phyloP scores from a whole-genome alignment of 352 stramenopile genomes.

The Phytophthora citrophthora region DNA sequence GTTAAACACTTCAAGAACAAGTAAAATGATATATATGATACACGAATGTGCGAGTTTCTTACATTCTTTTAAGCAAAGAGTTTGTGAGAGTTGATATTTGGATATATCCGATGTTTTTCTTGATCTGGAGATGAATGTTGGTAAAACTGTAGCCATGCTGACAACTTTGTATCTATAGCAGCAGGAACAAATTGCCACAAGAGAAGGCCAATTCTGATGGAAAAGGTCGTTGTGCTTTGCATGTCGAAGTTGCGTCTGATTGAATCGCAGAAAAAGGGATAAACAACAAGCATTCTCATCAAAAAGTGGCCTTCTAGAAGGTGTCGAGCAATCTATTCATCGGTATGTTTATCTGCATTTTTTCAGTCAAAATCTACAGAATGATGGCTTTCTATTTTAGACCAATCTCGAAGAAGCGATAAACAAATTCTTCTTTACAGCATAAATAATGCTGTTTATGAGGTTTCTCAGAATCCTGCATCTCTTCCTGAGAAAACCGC shows the following conservation, averaged over 20 bases:
- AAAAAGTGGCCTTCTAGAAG: neutral
- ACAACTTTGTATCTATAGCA: no score
- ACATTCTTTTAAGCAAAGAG: no score
- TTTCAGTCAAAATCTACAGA: neutral
- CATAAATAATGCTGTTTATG: conserved; percentile 3
- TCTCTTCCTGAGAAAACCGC: conserved; percentile 22
- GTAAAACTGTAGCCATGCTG: conserved; percentile 6
- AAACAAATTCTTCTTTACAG: conserved; percentile 3
- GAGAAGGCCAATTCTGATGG: neutral
- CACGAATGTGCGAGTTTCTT: no score
- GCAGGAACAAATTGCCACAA: no score
- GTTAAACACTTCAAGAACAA: neutral
- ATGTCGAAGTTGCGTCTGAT: conserved; percentile 7
- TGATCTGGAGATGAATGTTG: conserved; percentile 1
- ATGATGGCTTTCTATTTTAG: neutral
- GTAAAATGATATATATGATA: neutral
- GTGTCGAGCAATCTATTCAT: neutral
- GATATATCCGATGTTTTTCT: neutral
- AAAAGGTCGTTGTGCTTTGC: conserved; percentile 3
- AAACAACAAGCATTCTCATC: neutral
- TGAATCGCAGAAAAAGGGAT: conserved; percentile 1
- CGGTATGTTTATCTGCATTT: neutral
- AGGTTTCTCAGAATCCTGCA: conserved; percentile 1
- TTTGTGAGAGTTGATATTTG: neutral
- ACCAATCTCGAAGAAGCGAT: conserved; percentile 2